Conservation (phyloP, 2,329 filamentous ascomycete genomes). For the Sodiomyces alkalinus region DNA sequence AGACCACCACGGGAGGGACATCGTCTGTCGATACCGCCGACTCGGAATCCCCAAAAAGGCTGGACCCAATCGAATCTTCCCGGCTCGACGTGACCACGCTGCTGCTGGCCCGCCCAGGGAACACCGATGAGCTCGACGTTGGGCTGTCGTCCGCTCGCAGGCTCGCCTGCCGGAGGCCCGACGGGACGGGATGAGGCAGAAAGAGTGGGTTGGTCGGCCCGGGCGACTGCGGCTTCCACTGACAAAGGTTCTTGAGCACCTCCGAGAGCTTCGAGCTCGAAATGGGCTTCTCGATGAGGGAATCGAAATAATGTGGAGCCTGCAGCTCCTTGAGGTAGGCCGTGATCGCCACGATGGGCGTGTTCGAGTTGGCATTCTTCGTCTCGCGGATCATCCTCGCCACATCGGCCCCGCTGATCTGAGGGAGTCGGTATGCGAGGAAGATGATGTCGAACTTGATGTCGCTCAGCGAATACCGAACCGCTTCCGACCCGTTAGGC, state of each 20-base stretch:
- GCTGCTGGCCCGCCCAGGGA: constrained; percentile 53
- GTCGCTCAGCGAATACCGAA: constrained; percentile 87
- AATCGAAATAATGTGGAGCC: constrained; percentile 90
- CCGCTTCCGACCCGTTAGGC: constrained; percentile 76
- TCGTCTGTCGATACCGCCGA: constrained; percentile 67
- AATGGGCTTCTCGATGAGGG: constrained; percentile 89
- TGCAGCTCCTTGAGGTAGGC: constrained; percentile 96
- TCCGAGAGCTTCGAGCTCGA: constrained; percentile 84
- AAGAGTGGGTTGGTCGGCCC: constrained; percentile 24
- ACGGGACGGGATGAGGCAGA: constrained; percentile 43
- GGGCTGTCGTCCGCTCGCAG: constrained; percentile 63
- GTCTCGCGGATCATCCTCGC: constrained; percentile 96
- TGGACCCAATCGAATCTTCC: constrained; percentile 78
- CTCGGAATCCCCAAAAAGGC: constrained; percentile 76
- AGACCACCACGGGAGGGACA: constrained; percentile 58
- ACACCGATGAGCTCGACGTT: constrained; percentile 60
- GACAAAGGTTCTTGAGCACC: constrained; percentile 72
- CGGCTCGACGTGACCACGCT: constrained; percentile 69
- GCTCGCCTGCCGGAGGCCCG: constrained; percentile 50
- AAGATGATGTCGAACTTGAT: constrained; percentile 99
- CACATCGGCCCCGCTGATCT: constrained; percentile 89
- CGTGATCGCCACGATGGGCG: constrained; percentile 90
- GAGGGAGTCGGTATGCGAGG: constrained; percentile 89
- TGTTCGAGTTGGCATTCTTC: constrained; percentile 86
- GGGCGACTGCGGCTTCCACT: constrained; percentile 70